A percentile compares a stretch with the other conserved stretches of the same genome.
These are phyloP conservation scores for Bipolaris zeicola DNA, from an alignment of 2,329 filamentous ascomycete genomes.

Conservation along the genomic window DNA sequence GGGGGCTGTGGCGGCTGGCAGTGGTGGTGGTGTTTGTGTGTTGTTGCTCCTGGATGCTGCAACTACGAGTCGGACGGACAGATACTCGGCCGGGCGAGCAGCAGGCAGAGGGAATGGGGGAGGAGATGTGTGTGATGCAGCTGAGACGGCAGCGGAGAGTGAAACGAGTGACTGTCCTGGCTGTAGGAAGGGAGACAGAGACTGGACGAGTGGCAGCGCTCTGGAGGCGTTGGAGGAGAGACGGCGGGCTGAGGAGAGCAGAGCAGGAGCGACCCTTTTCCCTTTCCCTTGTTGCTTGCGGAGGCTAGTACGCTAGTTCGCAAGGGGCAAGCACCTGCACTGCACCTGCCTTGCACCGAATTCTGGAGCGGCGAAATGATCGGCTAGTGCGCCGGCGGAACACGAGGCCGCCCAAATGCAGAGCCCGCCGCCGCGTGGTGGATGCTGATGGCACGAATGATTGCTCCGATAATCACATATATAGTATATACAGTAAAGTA, in stretches of 20 bases:
- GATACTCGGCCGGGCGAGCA: conserved; percentile 22
- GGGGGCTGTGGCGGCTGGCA: not conserved
- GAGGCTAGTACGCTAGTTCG: conserved; percentile 14
- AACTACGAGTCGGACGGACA: not conserved
- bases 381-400: conserved; percentile 11
- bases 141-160: conserved; percentile 22
- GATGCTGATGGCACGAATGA: not conserved
- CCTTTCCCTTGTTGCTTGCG: conserved; percentile 20
- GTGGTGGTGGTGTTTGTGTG: not conserved
- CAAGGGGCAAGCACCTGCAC: conserved; percentile 10
- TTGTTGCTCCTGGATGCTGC: not conserved
- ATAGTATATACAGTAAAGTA: not conserved
- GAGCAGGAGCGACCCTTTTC: conserved; percentile 21
- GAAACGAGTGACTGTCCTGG: conserved; percentile 40
- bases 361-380: conserved; percentile 18
- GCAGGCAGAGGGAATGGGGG: conserved; percentile 7
- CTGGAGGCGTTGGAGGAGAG: conserved; percentile 19
- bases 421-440: not conserved
- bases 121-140: conserved; percentile 3
- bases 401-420: conserved; percentile 2
- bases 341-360: not conserved
- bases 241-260: conserved; percentile 17
- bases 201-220: conserved; percentile 16
- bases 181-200: conserved; percentile 10
- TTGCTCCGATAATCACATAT: too few species aligned